Evolutionary conservation across 805 yeast genomes (phyloP).

Genomic region (Tetrapisispora arboricola): DNA sequence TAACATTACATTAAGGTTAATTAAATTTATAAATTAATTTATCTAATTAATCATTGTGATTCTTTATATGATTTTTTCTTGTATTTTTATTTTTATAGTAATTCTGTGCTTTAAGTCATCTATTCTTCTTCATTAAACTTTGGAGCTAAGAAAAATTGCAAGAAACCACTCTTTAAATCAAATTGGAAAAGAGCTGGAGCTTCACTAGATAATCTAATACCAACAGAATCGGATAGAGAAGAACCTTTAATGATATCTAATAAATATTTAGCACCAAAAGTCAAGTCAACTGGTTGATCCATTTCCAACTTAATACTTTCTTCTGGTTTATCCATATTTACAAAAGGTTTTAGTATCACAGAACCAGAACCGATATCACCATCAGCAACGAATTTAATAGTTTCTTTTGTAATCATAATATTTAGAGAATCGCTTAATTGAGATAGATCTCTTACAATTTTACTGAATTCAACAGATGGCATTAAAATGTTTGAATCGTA

Average conservation of each 20-base stretch:
- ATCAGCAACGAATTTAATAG: slow-evolving; percentile 78
- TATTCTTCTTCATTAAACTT: slow-evolving; percentile 88
- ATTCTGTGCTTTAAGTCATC: slow-evolving; percentile 1
- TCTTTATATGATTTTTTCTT: not conserved
- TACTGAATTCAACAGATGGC: slow-evolving; percentile 84
- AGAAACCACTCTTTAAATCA: slow-evolving; percentile 73
- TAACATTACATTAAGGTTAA: not conserved
- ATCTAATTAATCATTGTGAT: not conserved
- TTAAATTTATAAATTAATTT: not conserved
- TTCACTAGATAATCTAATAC: slow-evolving; percentile 78
- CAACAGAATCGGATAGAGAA: slow-evolving; percentile 61
- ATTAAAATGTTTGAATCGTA: slow-evolving; percentile 76
- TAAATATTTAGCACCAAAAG: slow-evolving; percentile 87
- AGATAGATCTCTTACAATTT: slow-evolving; percentile 78
- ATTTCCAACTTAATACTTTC: slow-evolving; percentile 65
- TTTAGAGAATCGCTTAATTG: slow-evolving; percentile 80
- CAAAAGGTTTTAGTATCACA: slow-evolving; percentile 73
- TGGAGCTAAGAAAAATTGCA: slow-evolving; percentile 95
- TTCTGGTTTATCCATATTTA: slow-evolving; percentile 73
- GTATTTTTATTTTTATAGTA: not conserved
- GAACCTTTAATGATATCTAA: slow-evolving; percentile 89
- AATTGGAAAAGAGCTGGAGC: slow-evolving; percentile 93
- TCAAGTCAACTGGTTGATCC: slow-evolving; percentile 76
- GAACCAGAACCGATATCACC: slow-evolving; percentile 90
- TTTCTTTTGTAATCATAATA: slow-evolving; percentile 81